phyloP scores from a whole-genome alignment of 495 filamentous ascomycete species.

The Amphirosellinia nigrospora region DNA sequence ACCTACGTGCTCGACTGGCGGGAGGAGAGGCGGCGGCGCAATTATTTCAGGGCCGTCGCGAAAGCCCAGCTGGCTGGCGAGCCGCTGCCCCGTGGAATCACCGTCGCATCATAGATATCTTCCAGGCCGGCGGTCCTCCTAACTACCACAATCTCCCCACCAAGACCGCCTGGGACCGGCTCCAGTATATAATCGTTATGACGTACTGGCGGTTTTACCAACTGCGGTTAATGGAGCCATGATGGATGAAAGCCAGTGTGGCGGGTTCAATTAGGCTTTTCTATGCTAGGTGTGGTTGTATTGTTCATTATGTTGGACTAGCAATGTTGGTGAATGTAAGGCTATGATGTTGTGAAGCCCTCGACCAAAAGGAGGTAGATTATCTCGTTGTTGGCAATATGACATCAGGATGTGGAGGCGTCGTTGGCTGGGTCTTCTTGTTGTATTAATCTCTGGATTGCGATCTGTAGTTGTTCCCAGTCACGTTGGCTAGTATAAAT shows the following conservation, averaged over 20 bases:
- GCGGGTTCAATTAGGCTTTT: neutral
- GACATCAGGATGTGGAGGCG: neutral
- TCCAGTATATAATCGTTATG: neutral
- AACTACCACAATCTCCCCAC: neutral
- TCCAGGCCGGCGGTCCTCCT: neutral
- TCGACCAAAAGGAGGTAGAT: neutral
- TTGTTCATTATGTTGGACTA: no score
- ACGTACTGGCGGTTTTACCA: conserved; percentile 5
- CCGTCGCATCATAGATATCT: neutral
- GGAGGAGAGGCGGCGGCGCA: neutral
- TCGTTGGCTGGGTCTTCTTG: neutral
- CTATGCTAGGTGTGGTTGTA: neutral
- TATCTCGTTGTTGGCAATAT: neutral
- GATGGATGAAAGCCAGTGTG: neutral
- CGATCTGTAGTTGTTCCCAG: neutral
- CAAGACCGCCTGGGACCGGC: neutral
- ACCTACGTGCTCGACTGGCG: neutral
- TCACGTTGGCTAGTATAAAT: neutral
- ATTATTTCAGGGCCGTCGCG: neutral
- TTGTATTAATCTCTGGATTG: neutral
- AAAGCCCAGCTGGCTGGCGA: neutral
- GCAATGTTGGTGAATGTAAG: neutral
- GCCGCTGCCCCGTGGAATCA: neutral
- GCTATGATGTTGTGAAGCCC: neutral
- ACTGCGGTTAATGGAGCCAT: conserved; percentile 11